Base-by-base conservation (phyloP, 495 filamentous ascomycete species). In the Talaromyces wortmannii region DNA sequence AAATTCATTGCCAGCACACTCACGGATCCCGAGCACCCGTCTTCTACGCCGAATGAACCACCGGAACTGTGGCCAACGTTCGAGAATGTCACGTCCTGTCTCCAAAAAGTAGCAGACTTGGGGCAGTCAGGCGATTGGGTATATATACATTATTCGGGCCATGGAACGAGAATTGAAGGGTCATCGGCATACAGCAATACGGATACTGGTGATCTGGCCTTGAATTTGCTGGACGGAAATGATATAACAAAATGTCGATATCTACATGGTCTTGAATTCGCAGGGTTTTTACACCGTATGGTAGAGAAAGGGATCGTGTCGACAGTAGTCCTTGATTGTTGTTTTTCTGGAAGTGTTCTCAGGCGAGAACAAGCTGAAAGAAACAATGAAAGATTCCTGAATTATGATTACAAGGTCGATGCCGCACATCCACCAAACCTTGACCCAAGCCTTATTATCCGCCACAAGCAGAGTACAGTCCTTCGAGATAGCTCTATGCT, bases 61-160 rank as follows among this genome's bases (percentile, higher is more conserved):
- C 4, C 36, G 13, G 51, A 57, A 56, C 31, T 23, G 13, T 57
- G 55, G 50, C 63, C 59, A 15, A 64, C 56, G 17, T 61, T 50
- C 47, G n/a, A 48, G 5, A 64, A 66, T 56, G 50, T 66, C 50
- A 47, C 48, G 31, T 55, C 57, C 10, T 16, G 7, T 31, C 48
- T 66, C 13, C 23, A 50, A 7, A 36, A 40, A 17, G 42, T 64
- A 23, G 53, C 56, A 11, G 12, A 15, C 15, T 10, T 42, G 46
- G 63, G 63, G n/a, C 55, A 59, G 31, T 16, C 46, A 31, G 64
- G 66, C 44, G 62, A 69, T 50, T 61, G 53, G 40, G 57, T 67
- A 13, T 67, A 69, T 36, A 63, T 69, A 18, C 66, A 69, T 48
- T 69, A 58, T 50, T 69, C 66, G 17, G 66, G 66, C 6, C 66